These are phyloP conservation scores for Colletotrichum musae DNA, from an alignment of 2,329 filamentous ascomycete species.

Conservation along the genomic window DNA sequence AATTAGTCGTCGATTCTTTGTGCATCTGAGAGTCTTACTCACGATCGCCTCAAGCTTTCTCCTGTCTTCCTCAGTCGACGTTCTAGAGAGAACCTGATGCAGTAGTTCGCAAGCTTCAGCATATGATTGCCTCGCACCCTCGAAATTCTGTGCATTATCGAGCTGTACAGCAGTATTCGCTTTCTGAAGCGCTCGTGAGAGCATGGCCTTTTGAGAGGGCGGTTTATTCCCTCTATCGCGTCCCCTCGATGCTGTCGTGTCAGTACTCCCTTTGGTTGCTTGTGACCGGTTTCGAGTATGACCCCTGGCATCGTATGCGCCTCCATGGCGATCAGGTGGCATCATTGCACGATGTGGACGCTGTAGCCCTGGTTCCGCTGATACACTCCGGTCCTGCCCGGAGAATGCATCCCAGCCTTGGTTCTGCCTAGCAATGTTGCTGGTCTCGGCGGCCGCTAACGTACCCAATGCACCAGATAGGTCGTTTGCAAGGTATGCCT, in stretches of 20 bases:
- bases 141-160: conserved; percentile 96
- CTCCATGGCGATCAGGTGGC: conserved; percentile 52
- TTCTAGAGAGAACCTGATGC: conserved; percentile 88
- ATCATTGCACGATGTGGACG: conserved; percentile 21
- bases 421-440: background rate
- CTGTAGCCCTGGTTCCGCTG: conserved; percentile 26
- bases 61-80: conserved; percentile 87
- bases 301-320: conserved; percentile 46
- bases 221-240: conserved; percentile 55
- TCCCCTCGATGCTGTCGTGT: conserved; percentile 55
- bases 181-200: conserved; percentile 95
- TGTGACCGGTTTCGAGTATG: conserved; percentile 64
- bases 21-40: conserved; percentile 58
- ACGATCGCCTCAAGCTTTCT: conserved; percentile 95
- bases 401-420: conserved; percentile 37
- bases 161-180: conserved; percentile 96
- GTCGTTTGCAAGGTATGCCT: background rate
- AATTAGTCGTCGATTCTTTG: conserved; percentile 10
- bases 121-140: conserved; percentile 92
- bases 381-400: conserved; percentile 27
- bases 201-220: conserved; percentile 93
- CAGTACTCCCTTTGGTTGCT: conserved; percentile 60
- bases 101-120: conserved; percentile 90
- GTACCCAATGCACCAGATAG: background rate
- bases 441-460: conserved; percentile 1